Evolutionary conservation across 495 filamentous ascomycete genomes (phyloP).

Genomic region (Echria macrotheca): DNA sequence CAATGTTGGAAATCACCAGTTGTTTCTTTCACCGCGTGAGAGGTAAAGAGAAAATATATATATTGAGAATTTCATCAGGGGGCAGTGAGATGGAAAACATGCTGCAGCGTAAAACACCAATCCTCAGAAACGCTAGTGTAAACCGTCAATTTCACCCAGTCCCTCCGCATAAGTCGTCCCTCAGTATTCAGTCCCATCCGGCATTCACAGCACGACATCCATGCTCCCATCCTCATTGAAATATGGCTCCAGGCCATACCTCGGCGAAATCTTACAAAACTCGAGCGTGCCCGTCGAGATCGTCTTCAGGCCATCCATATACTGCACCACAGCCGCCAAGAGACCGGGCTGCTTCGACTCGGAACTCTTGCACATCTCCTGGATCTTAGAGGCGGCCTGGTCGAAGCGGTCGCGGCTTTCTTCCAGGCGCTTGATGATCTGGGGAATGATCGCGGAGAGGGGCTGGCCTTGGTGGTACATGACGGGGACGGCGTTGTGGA

Average conservation of each 20-base stretch:
- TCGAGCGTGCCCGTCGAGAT: constrained; percentile 3
- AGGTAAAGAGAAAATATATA: neutral
- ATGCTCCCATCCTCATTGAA: constrained; percentile 2
- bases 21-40: neutral
- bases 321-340: neutral
- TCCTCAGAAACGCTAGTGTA: no score
- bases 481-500: constrained; percentile 6
- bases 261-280: constrained; percentile 3
- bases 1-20: neutral
- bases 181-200: constrained; percentile 30
- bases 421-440: neutral
- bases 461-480: constrained; percentile 7
- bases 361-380: neutral
- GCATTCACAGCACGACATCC: constrained; percentile 1
- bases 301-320: constrained; percentile 2
- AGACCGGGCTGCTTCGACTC: neutral
- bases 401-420: constrained; percentile 3
- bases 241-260: neutral
- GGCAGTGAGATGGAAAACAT: neutral
- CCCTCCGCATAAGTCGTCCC: constrained; percentile 10
- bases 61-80: neutral
- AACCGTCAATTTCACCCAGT: neutral
- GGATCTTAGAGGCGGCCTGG: neutral
- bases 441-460: constrained; percentile 2
- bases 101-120: neutral